Evolutionary conservation across 2,329 filamentous ascomycete species (phyloP), one percentile per base, ranked within the genome.

Genomic region (Colletotrichum tofieldiae): DNA sequence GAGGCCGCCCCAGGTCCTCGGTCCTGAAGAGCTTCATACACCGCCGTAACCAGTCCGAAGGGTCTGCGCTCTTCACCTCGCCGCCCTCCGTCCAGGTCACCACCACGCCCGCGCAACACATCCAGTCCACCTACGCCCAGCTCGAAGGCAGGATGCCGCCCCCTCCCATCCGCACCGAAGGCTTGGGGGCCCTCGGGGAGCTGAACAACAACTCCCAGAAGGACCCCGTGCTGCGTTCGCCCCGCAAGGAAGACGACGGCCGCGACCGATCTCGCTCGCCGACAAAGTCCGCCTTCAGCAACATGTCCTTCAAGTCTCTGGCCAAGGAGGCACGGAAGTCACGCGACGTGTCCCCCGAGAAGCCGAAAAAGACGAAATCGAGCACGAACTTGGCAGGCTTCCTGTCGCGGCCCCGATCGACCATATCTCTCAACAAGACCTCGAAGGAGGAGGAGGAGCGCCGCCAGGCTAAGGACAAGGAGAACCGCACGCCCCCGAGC

Each of bases 331-430:
- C 75, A 52, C 74, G 78, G 71, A 85, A 82, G 63, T 81, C 81
- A 47, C 80, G 82, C 72, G 86, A 88, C 63, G 76, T 82, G 32
- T 88, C 88, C 51, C 87, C 88, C 14, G 86, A 86, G 70, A 93
- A 93, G 78, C 90, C 90, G 35, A 93, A 92, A 78, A 97, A 96
- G 85, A 89, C 89, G 47, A 97, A 96, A 81, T 97, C 95, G 0
- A 89, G 93, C 4, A 93, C 93, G 41, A 97, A 95, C 79, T 86
- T 98, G n/a, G 90, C 91, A 0, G 91, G 88, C 5, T 88, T 98
- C 66, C 88, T 98, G 63, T 91, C 91, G 68, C 92, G 93, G 68
- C 90, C 91, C 71, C 94, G 93, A 79, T 94, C 94, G 12, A 87
- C 91, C 65, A 94, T 92, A 78, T 92, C 90, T 75, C 82, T 93